These are phyloP conservation scores for Mycena vulgaris DNA, from an alignment of 768 basidiomycete species.

Conservation along the genomic window DNA sequence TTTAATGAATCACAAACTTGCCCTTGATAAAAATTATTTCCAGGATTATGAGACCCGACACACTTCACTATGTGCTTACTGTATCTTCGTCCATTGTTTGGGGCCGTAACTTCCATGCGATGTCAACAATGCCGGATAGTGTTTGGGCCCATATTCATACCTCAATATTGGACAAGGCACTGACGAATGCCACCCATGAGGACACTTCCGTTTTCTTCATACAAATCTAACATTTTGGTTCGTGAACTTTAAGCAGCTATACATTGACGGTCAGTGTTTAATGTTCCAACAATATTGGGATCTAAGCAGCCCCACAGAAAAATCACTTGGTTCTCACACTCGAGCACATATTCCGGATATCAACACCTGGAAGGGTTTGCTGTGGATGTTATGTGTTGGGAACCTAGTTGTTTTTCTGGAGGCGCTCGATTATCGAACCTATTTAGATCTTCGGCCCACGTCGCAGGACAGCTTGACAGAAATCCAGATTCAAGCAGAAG, in stretches of 20 bases:
- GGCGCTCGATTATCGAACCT: background rate
- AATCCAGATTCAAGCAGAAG: background rate
- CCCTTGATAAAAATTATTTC: background rate
- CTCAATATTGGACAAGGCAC: background rate
- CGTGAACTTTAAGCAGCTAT: background rate
- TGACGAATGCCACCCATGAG: background rate
- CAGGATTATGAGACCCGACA: background rate
- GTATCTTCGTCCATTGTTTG: background rate
- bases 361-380: background rate
- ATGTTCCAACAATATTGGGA: background rate
- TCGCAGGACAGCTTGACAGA: no score
- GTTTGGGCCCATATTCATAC: background rate
- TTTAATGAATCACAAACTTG: background rate
- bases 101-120: background rate
- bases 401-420: constrained; percentile 3
- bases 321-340: background rate
- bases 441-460: background rate
- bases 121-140: background rate
- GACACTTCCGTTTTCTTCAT: background rate
- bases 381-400: background rate
- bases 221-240: constrained; percentile 7
- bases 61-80: background rate
- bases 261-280: background rate
- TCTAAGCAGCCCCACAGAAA: no score
- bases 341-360: background rate